Conservation (phyloP, 2,329 filamentous ascomycete species). For the Sclerotiophoma versabilis region DNA sequence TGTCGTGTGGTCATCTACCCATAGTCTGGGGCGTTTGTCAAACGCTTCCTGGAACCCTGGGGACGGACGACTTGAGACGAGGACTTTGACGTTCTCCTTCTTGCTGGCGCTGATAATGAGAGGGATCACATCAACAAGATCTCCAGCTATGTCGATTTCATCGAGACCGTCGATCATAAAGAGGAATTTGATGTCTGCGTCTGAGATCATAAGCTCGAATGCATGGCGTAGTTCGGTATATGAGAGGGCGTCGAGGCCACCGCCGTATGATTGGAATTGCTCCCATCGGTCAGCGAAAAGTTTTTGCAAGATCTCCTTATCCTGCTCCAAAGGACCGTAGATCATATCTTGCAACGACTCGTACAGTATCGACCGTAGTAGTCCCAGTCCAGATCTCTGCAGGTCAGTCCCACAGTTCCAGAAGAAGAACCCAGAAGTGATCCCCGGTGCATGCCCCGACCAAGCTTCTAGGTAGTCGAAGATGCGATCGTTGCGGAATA, state of each 20-base stretch:
- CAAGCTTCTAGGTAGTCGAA: constrained; percentile 38
- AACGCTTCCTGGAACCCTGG: constrained; percentile 33
- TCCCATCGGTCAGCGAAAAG: constrained; percentile 41
- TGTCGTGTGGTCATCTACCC: constrained; percentile 31
- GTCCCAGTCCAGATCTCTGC: constrained; percentile 35
- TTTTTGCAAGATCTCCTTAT: constrained; percentile 31
- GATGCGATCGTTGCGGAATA: constrained; percentile 35
- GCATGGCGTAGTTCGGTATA: constrained; percentile 30
- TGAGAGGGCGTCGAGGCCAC: constrained; percentile 31
- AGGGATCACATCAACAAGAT: constrained; percentile 30
- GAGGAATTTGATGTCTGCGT: constrained; percentile 39
- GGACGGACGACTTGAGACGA: constrained; percentile 38
- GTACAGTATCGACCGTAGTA: constrained; percentile 39
- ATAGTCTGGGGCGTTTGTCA: constrained; percentile 28
- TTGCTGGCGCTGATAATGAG: constrained; percentile 22
- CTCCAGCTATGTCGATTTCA: constrained; percentile 35
- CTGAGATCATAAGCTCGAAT: constrained; percentile 39
- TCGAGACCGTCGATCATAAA: constrained; percentile 45
- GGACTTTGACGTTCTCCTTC: constrained; percentile 42
- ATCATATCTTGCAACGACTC: constrained; percentile 44
- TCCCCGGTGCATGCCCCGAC: constrained; percentile 38
- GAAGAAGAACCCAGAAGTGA: constrained; percentile 55
- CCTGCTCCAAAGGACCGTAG: constrained; percentile 38
- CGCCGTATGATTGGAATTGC: constrained; percentile 38
- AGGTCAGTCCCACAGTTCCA: constrained; percentile 49